These are phyloP conservation scores for Striga asiatica DNA, from an alignment of 257 asterid species.

Conservation along the genomic window DNA sequence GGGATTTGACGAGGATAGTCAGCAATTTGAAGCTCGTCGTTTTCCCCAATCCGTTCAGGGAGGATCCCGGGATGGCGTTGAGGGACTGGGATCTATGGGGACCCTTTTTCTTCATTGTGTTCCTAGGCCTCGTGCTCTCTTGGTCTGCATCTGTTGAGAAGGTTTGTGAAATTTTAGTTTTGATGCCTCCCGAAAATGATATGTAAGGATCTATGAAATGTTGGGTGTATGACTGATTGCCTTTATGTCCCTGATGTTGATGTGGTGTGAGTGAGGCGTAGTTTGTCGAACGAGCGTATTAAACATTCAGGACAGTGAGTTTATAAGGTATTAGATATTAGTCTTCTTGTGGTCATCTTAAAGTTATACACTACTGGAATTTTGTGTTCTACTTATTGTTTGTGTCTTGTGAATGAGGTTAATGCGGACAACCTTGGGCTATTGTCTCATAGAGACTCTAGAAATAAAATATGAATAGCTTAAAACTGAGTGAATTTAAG, in stretches of 20 bases:
- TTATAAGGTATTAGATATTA: not conserved
- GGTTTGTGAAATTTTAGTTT: constrained; percentile 21
- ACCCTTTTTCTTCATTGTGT: constrained; percentile 77
- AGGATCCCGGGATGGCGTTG: constrained; percentile 78
- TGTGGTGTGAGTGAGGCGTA: not conserved
- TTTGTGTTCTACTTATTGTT: not conserved
- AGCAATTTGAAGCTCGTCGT: constrained; percentile 75
- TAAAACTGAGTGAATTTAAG: not conserved
- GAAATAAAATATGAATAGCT: not conserved
- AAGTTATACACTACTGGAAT: not conserved
- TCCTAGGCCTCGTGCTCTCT: constrained; percentile 67
- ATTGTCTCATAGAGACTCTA: not conserved
- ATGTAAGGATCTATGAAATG: not conserved
- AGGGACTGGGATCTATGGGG: constrained; percentile 93
- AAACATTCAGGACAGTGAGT: not conserved
- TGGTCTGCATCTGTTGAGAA: constrained; percentile 82
- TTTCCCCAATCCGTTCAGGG: constrained; percentile 70
- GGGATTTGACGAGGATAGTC: constrained; percentile 60
- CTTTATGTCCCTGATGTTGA: not conserved
- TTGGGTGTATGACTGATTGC: not conserved
- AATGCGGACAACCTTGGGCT: not conserved
- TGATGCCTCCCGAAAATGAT: not conserved
- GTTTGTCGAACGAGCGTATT: not conserved
- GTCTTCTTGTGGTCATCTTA: not conserved
- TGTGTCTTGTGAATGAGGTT: not conserved